Evolutionary conservation across 768 basidiomycete species (phyloP).

Genomic region (Pleurotus eryngii): DNA sequence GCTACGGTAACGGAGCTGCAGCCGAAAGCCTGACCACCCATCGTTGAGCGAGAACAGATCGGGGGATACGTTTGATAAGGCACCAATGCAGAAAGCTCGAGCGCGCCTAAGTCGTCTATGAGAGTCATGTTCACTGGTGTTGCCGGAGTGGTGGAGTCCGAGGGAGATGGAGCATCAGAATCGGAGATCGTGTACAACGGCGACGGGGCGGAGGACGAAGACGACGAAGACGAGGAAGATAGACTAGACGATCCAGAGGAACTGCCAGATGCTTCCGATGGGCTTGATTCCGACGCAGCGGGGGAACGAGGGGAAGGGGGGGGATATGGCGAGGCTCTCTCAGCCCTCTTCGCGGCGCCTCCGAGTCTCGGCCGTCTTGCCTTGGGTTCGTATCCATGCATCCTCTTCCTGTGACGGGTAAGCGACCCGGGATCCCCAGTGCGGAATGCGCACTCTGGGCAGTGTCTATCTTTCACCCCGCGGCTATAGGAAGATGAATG

Average conservation of each 20-base stretch:
- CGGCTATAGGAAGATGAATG: conserved; percentile 16
- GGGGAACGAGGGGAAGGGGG: neutral
- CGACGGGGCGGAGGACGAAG: neutral
- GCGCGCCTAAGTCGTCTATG: neutral
- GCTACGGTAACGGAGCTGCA: neutral
- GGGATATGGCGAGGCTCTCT: neutral
- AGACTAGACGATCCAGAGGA: neutral
- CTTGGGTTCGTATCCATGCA: conserved; percentile 19
- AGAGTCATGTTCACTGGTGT: neutral
- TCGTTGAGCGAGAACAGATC: neutral
- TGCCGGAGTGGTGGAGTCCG: neutral
- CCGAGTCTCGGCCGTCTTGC: neutral
- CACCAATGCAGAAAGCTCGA: neutral
- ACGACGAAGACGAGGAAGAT: neutral
- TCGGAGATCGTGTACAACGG: neutral
- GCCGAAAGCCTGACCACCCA: neutral
- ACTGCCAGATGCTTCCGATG: neutral
- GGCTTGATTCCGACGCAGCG: neutral
- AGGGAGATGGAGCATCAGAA: neutral
- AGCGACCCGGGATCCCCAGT: conserved; percentile 27
- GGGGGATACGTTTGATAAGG: neutral
- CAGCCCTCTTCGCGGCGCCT: conserved; percentile 1
- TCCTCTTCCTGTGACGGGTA: conserved; percentile 27
- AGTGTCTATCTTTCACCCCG: conserved; percentile 22
- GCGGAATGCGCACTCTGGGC: conserved; percentile 23